phyloP scores from a whole-genome alignment of 2,329 filamentous ascomycete genomes.

The Pezicula radicicola region DNA sequence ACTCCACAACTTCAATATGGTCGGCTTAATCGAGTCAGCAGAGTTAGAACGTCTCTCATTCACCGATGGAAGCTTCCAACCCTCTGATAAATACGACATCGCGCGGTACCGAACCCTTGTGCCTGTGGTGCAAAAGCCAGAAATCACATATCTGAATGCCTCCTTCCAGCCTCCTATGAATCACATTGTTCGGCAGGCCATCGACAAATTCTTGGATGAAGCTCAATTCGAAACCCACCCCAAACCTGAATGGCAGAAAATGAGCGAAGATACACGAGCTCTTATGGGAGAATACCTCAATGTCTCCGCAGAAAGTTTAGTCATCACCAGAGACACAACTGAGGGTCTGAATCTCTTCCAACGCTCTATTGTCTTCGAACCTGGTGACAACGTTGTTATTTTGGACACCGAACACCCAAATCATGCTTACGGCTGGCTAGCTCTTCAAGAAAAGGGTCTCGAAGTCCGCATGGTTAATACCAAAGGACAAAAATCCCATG shows the following conservation, averaged over 20 bases:
- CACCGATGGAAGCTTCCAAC: neutral
- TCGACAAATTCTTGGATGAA: constrained; percentile 22
- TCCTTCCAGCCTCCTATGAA: constrained; percentile 29
- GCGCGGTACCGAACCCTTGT: neutral
- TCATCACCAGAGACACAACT: constrained; percentile 31
- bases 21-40: neutral
- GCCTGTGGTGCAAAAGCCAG: neutral
- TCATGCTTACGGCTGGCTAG: constrained; percentile 28
- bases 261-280: constrained; percentile 15
- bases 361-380: constrained; percentile 15
- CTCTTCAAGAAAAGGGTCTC: constrained; percentile 22
- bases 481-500: constrained; percentile 4
- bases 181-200: constrained; percentile 27
- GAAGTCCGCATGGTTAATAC: constrained; percentile 27
- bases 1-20: neutral
- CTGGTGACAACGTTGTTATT: constrained; percentile 31
- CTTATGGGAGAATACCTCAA: constrained; percentile 28
- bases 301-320: constrained; percentile 20
- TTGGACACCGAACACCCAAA: constrained; percentile 32
- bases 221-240: constrained; percentile 21
- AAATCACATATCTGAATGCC: constrained; percentile 27
- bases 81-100: neutral
- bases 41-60: neutral
- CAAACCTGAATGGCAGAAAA: constrained; percentile 21
- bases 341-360: constrained; percentile 29